phyloP scores from a whole-genome alignment of 208 protist genomes.

The Naegleria fowleri region DNA sequence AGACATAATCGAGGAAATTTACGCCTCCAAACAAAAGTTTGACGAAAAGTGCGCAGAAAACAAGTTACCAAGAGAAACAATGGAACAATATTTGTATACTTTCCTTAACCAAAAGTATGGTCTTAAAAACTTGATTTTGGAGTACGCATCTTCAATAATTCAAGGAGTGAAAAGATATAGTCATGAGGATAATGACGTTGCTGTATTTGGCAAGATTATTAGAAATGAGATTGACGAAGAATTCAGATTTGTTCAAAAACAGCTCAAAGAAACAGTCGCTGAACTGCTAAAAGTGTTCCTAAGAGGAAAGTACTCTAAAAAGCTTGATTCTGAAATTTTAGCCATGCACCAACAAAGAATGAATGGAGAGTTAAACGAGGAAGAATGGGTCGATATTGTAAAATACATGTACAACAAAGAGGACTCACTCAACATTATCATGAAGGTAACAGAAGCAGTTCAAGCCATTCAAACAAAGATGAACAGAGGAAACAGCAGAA shows the following conservation, averaged over 20 bases:
- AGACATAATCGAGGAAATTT: constrained; percentile 73
- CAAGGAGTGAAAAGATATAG: constrained; percentile 5
- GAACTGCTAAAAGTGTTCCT: constrained; percentile 67
- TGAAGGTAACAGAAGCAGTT: constrained; percentile 54
- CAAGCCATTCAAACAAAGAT: background rate
- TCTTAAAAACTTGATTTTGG: constrained; percentile 66
- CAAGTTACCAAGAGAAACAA: constrained; percentile 69
- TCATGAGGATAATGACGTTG: constrained; percentile 66
- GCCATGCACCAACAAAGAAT: constrained; percentile 53
- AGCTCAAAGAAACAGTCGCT: constrained; percentile 67
- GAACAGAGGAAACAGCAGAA: background rate
- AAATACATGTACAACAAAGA: constrained; percentile 77
- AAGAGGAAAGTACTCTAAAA: constrained; percentile 46
- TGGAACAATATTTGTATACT: constrained; percentile 85
- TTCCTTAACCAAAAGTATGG: constrained; percentile 79
- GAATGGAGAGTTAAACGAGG: constrained; percentile 52
- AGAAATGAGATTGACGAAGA: constrained; percentile 82
- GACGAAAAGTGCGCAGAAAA: constrained; percentile 67
- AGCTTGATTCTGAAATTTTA: constrained; percentile 48
- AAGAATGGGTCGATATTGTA: constrained; percentile 70
- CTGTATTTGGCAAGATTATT: constrained; percentile 76
- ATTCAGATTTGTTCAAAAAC: constrained; percentile 73
- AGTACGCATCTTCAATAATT: constrained; percentile 66
- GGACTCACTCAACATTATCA: constrained; percentile 59
- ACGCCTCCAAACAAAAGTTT: constrained; percentile 72